Percentiles rank a stretch among this genome's conserved stretches.
Conservation (phyloP, 2,329 filamentous ascomycete genomes). For the Xylariaceae sp. region DNA sequence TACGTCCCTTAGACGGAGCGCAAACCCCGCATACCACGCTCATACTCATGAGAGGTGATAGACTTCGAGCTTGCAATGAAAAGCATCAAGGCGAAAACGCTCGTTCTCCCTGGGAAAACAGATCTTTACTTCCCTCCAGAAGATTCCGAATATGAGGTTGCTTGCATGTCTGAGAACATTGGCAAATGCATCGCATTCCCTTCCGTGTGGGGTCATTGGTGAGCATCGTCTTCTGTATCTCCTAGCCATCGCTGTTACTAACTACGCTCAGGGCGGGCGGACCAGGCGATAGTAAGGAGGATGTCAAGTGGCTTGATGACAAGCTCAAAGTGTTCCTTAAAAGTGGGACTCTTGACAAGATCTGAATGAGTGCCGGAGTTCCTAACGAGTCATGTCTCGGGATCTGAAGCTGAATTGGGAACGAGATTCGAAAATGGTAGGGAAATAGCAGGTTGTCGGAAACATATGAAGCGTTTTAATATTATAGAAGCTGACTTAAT, state of each 20-base stretch:
- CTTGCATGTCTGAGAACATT: conserved; percentile 37
- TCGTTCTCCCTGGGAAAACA: conserved; percentile 70
- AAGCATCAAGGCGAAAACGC: conserved; percentile 67
- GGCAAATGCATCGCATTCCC: conserved; percentile 38
- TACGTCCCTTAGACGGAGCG: neutral
- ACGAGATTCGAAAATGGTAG: too few species aligned
- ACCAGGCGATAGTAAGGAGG: conserved; percentile 67
- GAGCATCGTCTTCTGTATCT: conserved; percentile 1
- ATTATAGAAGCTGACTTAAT: conserved; percentile 15
- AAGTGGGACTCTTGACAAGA: conserved; percentile 12
- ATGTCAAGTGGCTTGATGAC: conserved; percentile 69
- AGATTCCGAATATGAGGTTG: conserved; percentile 72
- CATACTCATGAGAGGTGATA: neutral
- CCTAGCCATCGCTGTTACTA: neutral
- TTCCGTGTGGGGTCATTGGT: conserved; percentile 44
- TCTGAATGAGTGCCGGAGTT: neutral
- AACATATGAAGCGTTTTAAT: too few species aligned
- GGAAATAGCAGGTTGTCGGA: too few species aligned
- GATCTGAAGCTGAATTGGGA: too few species aligned
- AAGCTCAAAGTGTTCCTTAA: conserved; percentile 49
- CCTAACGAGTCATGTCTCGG: too few species aligned
- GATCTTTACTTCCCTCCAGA: conserved; percentile 82
- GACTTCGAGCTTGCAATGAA: conserved; percentile 65
- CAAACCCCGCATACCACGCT: neutral
- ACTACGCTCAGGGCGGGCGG: conserved; percentile 54